Percentiles rank a stretch among this genome's conserved stretches.
These are phyloP conservation scores for Zasmidium angulare DNA, from an alignment of 2,329 filamentous ascomycete species.

Conservation along the genomic window DNA sequence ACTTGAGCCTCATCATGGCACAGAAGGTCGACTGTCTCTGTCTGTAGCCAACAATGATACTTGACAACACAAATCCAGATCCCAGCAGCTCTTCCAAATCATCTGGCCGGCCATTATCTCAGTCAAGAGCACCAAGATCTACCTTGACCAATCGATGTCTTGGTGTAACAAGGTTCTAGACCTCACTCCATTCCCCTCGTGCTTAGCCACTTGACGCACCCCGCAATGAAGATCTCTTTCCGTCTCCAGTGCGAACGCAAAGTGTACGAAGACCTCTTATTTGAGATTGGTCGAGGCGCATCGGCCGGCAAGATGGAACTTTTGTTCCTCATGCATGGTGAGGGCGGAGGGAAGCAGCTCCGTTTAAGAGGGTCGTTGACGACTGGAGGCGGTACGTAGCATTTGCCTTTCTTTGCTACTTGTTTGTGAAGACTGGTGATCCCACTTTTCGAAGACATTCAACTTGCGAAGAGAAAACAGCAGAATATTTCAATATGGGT, in stretches of 20 bases:
- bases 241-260: not conserved
- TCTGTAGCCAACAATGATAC: too few relatives aligned
- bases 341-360: conserved; percentile 5
- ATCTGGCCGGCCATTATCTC: conserved; percentile 4
- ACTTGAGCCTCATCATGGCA: not conserved
- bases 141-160: conserved; percentile 7
- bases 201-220: conserved; percentile 13
- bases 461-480: not conserved
- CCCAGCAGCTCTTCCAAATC: conserved; percentile 21
- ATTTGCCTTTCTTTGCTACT: not conserved
- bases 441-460: too few relatives aligned
- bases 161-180: conserved; percentile 15
- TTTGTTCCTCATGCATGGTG: conserved; percentile 12
- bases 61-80: conserved; percentile 3
- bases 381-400: not conserved
- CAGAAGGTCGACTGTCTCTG: not conserved
- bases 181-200: not conserved
- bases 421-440: too few relatives aligned
- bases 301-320: conserved; percentile 24
- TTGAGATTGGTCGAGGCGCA: conserved; percentile 15
- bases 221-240: conserved; percentile 16
- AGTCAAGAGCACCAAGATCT: not conserved
- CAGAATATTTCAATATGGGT: conserved; percentile 14
- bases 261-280: conserved; percentile 12
- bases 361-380: not conserved